phyloP scores from a whole-genome alignment of 164 flowering plant genomes.

The Macadamia tetraphylla region DNA sequence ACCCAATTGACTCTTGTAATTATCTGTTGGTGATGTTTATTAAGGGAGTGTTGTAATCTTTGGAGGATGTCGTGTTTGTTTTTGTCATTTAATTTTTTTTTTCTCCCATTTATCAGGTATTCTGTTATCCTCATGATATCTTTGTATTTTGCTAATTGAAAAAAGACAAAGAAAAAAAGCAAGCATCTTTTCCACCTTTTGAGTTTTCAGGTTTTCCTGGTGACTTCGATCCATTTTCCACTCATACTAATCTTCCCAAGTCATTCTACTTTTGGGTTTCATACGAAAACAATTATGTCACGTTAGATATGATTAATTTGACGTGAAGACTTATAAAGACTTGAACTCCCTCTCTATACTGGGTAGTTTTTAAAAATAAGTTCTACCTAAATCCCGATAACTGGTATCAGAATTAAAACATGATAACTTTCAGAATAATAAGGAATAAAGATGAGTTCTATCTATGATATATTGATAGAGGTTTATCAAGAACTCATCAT shows the following conservation, averaged over 20 bases:
- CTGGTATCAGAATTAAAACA: no score
- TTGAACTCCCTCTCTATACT: no score
- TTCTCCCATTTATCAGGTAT: background rate
- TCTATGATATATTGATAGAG: background rate
- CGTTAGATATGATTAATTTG: no score
- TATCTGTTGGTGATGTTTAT: slow-evolving; percentile 11
- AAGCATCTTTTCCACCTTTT: background rate
- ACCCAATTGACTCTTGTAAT: slow-evolving; percentile 19
- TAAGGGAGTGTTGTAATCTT: slow-evolving; percentile 15
- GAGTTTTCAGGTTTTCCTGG: background rate
- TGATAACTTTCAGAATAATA: no score
- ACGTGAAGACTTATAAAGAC: no score
- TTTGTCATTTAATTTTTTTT: slow-evolving; percentile 23
- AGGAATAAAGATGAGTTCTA: no score
- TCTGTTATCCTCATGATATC: background rate
- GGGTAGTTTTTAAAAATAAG: no score
- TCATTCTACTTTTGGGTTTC: no score
- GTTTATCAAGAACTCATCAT: background rate
- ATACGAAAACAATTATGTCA: no score
- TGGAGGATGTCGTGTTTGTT: slow-evolving; percentile 10
- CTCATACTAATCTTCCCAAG: no score
- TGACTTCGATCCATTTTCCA: no score
- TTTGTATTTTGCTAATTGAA: background rate
- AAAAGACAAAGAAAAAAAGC: background rate
- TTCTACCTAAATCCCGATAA: no score